A percentile compares a stretch with the other conserved stretches of the same genome.
Conservation (phyloP, 2,329 filamentous ascomycete genomes). For the Apiospora koreana region DNA sequence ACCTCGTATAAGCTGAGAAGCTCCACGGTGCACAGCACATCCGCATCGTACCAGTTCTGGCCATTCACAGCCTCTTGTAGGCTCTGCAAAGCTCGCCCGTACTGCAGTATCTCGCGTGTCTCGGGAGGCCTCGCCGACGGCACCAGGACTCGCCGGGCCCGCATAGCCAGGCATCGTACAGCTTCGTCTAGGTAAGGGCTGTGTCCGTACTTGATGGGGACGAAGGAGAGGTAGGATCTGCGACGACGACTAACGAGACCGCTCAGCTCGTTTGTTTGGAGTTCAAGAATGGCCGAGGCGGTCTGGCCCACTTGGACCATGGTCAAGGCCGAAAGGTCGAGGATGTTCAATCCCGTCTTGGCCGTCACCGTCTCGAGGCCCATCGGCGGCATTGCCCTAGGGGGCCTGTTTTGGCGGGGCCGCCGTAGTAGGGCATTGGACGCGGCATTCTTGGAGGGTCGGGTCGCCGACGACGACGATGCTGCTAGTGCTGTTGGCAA, state of each 20-base stretch:
- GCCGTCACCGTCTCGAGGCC: constrained; percentile 17
- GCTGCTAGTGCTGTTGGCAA: background rate
- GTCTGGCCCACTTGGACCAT: constrained; percentile 18
- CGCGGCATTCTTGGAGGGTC: background rate
- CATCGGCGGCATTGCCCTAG: constrained; percentile 16
- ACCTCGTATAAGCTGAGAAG: constrained; percentile 21
- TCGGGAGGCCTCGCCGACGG: constrained; percentile 9
- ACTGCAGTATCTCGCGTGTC: constrained; percentile 1
- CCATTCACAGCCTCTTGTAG: constrained; percentile 15
- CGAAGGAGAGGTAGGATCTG: constrained; percentile 17
- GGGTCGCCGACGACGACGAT: background rate
- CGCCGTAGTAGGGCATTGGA: background rate
- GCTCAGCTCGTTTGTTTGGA: constrained; percentile 11
- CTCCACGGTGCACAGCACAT: constrained; percentile 19
- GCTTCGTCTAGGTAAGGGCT: constrained; percentile 18
- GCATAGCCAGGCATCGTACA: constrained; percentile 19
- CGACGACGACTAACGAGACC: constrained; percentile 16
- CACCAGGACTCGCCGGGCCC: constrained; percentile 15
- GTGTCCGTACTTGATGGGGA: constrained; percentile 17
- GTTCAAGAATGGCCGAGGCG: constrained; percentile 15
- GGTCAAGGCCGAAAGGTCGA: constrained; percentile 20
- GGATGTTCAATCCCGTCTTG: constrained; percentile 18
- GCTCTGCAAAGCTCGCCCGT: constrained; percentile 14
- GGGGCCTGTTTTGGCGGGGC: background rate
- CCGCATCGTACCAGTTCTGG: constrained; percentile 10